Evolutionary conservation across 306 rosid species (phyloP).

Genomic region (Crotalaria pallida): DNA sequence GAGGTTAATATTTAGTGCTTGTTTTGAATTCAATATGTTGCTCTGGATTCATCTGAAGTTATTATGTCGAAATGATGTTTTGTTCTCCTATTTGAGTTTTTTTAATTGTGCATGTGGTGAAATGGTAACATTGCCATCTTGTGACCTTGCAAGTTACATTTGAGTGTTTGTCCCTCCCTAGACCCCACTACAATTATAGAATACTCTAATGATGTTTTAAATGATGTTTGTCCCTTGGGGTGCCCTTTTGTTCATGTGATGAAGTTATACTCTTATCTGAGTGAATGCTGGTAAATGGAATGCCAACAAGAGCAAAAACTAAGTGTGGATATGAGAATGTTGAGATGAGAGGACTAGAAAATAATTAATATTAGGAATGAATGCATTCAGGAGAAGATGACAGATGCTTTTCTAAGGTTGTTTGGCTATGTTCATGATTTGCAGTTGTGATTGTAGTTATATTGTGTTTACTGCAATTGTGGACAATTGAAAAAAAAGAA

Average conservation of each 20-base stretch:
- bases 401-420: neutral
- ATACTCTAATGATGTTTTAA: too few species aligned
- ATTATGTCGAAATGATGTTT: neutral
- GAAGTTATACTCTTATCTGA: neutral
- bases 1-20: neutral
- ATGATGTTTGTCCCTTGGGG: neutral
- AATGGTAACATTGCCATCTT: neutral
- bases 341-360: neutral
- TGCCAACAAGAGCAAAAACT: neutral
- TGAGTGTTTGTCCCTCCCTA: neutral
- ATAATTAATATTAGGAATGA: neutral
- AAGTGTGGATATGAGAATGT: neutral
- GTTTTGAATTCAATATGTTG: neutral
- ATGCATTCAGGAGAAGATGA: neutral
- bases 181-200: too few species aligned
- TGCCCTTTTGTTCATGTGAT: neutral
- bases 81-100: neutral
- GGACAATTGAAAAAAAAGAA: neutral
- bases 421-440: neutral
- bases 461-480: neutral
- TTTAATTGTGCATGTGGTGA: neutral
- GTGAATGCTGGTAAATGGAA: neutral
- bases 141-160: neutral
- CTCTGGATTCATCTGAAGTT: neutral
- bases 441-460: neutral